Evolutionary conservation across 129 eudicot genomes (phyloP), one percentile per base, ranked within the genome.

Genomic region (Flaveria trinervia): DNA sequence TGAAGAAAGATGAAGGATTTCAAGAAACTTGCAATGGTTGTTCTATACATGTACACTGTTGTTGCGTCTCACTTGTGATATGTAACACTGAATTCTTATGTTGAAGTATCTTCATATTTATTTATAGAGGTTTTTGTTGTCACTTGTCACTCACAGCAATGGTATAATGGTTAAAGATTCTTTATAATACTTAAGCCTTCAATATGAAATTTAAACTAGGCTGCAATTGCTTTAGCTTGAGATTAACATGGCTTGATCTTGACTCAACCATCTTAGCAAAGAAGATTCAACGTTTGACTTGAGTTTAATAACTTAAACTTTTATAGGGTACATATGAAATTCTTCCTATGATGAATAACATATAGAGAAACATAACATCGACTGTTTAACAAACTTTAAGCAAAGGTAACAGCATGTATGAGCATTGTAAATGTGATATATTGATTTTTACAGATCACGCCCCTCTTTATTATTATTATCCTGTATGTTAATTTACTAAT

Each of bases 61-160:
- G 71, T 66, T 66, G 9, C 28, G 9, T 36, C 4, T 66, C 50
- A 39, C 45, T 61, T 74, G 62, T 74, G 79, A 46, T 55, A 16
- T 74, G 48, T 60, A 74, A 45, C 16, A n/a, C 23, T 45, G 8
- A 45, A 2, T 13, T 55, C 13, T 54, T 30, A 28, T 55, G 43
- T 48, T 46, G 16, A 43, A 0, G 26, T 64, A 59, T 60, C 43
- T 60, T 44, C 30, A 46, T 62, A 60, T 45, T 61, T 74, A 74
- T 61, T 74, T 68, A 16, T 46, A 61, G 1, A 68, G 60, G 61
- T 74, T 48, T 2, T 39, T 9, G 44, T 44, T 7, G 46, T 74
- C 30, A 36, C 48, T 39, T 60, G 70, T 60, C 16, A 11, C 44
- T 72, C 48, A 41, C 9, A 33, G 33, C 33, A 55, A 33, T 55